These are phyloP conservation scores for Urochloa ruziziensis DNA, from an alignment of 176 grass and related monocot genomes.

Conservation along the genomic window DNA sequence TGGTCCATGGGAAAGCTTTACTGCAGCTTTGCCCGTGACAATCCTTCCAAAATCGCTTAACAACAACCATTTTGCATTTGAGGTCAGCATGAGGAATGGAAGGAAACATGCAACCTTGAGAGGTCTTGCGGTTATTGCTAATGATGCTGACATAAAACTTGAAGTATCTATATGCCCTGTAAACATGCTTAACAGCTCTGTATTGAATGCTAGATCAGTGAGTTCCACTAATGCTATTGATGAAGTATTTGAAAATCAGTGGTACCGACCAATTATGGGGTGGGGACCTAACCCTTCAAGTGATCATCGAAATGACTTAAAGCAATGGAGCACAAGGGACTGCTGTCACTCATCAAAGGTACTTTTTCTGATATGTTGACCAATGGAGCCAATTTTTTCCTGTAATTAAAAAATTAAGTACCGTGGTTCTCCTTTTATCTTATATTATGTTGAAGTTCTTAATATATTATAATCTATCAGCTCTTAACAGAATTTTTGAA, in stretches of 20 bases:
- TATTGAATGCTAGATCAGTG: conserved; percentile 27
- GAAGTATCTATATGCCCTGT: conserved; percentile 81
- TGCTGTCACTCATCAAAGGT: conserved; percentile 89
- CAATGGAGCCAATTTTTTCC: not conserved
- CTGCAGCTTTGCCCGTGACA: conserved; percentile 69
- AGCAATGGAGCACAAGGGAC: conserved; percentile 79
- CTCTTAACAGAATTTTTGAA: conserved; percentile 36
- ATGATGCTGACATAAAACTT: conserved; percentile 82
- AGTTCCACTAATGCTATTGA: conserved; percentile 50
- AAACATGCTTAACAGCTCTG: conserved; percentile 42
- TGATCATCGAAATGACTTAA: conserved; percentile 57
- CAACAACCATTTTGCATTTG: conserved; percentile 75
- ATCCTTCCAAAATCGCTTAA: conserved; percentile 81
- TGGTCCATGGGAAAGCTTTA: conserved; percentile 94
- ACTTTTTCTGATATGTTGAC: conserved; percentile 16
- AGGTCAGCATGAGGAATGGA: conserved; percentile 79
- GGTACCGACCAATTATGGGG: conserved; percentile 76
- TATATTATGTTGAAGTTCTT: not conserved
- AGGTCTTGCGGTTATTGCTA: conserved; percentile 73
- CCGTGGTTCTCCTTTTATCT: conserved; percentile 3
- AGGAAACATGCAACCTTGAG: conserved; percentile 84
- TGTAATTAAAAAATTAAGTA: conserved; percentile 5
- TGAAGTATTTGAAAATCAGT: conserved; percentile 97
- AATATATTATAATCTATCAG: conserved; percentile 13
- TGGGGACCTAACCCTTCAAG: conserved; percentile 58